Evolutionary conservation across 2,329 filamentous ascomycete species (phyloP).

Genomic region (Talaromyces rugulosus): DNA sequence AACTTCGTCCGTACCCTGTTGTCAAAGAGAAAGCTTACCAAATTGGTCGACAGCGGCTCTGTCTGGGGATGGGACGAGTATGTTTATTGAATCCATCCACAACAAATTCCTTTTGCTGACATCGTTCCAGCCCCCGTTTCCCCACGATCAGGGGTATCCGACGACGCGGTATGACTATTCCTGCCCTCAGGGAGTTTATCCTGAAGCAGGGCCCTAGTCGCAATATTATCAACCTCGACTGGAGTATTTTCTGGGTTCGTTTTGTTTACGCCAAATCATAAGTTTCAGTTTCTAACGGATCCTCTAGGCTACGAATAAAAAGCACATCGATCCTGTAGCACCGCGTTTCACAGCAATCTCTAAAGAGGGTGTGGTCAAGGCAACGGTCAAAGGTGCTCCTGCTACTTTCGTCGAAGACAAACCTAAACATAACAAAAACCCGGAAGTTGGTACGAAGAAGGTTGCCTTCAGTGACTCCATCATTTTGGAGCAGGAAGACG

Average conservation of each 20-base stretch:
- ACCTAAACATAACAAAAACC: conserved; percentile 86
- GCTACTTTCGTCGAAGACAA: conserved; percentile 66
- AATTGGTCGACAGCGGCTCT: conserved; percentile 44
- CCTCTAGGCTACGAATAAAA: conserved; percentile 61
- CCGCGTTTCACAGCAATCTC: conserved; percentile 70
- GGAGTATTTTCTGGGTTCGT: conserved; percentile 44
- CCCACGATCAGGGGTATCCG: conserved; percentile 49
- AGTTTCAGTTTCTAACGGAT: neutral
- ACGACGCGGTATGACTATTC: conserved; percentile 47
- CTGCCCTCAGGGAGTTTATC: conserved; percentile 47
- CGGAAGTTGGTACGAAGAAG: conserved; percentile 77
- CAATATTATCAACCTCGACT: conserved; percentile 48
- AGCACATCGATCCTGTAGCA: conserved; percentile 73
- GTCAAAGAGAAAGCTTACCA: conserved; percentile 50
- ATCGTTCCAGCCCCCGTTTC: conserved; percentile 35
- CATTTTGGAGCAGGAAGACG: conserved; percentile 82
- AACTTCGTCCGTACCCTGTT: conserved; percentile 50
- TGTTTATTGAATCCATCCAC: neutral
- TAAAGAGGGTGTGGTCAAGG: conserved; percentile 66
- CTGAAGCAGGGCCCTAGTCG: conserved; percentile 47
- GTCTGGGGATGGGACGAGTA: conserved; percentile 50
- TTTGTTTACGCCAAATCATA: neutral
- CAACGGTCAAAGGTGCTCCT: conserved; percentile 64
- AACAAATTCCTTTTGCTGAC: neutral
- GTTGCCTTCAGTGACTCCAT: conserved; percentile 72